Evolutionary conservation across 1,284 basidiomycete genomes (phyloP).

Genomic region (Wallemia ichthyophaga): DNA sequence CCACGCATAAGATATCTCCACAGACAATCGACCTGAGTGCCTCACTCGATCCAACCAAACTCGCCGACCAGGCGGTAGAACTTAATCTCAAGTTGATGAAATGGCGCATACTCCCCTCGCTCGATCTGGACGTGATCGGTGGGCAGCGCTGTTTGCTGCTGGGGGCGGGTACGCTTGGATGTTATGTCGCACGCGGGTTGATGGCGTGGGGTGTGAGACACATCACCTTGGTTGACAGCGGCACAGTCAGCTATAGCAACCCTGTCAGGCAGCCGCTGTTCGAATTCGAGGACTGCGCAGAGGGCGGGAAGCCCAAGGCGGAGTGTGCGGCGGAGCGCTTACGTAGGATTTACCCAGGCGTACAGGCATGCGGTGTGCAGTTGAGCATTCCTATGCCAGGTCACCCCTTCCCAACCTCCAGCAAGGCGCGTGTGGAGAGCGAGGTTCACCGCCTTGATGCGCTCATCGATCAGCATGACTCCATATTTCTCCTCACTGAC

Average conservation of each 20-base stretch:
- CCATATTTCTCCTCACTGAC: slow-evolving; percentile 84
- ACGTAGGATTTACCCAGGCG: slow-evolving; percentile 67
- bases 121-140: slow-evolving; percentile 65
- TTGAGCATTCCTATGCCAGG: slow-evolving; percentile 90
- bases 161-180: slow-evolving; percentile 84
- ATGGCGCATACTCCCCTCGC: slow-evolving; percentile 71
- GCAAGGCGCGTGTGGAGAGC: slow-evolving; percentile 27
- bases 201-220: slow-evolving; percentile 87
- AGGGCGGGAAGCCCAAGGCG: slow-evolving; percentile 78
- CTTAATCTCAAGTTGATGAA: slow-evolving; percentile 93
- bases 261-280: slow-evolving; percentile 89
- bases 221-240: slow-evolving; percentile 75
- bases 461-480: slow-evolving; percentile 60
- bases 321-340: slow-evolving; percentile 62
- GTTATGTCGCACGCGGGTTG: slow-evolving; percentile 66
- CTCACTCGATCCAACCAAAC: slow-evolving; percentile 76
- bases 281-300: slow-evolving; percentile 73
- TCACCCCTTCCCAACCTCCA: slow-evolving; percentile 39
- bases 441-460: slow-evolving; percentile 42
- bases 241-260: slow-evolving; percentile 77
- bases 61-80: slow-evolving; percentile 86
- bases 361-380: slow-evolving; percentile 44
- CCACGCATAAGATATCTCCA: slow-evolving; percentile 48
- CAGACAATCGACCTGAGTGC: slow-evolving; percentile 72
- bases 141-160: slow-evolving; percentile 51